phyloP scores from a whole-genome alignment of 805 yeast species.

The Wilhelminamyces savonicus region DNA sequence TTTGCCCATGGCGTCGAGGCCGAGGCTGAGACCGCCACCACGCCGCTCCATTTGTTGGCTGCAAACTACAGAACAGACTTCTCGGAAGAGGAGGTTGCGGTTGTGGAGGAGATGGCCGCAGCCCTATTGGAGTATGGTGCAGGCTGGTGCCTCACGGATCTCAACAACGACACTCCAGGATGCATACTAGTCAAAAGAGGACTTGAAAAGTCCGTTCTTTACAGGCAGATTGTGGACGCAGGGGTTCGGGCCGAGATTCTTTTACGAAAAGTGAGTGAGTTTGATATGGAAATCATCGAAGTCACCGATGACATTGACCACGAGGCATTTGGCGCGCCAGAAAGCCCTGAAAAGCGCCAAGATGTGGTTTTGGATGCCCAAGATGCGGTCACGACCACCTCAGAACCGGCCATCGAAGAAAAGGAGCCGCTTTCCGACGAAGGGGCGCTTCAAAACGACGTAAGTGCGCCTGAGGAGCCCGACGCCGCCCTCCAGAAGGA shows the following conservation, averaged over 20 bases:
- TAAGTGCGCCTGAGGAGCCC: slow-evolving; percentile 2
- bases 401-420: slow-evolving; percentile 17
- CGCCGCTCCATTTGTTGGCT: slow-evolving; percentile 71
- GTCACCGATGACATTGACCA: slow-evolving; percentile 23
- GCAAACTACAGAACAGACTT: slow-evolving; percentile 45
- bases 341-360: slow-evolving; percentile 11
- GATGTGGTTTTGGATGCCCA: slow-evolving; percentile 5
- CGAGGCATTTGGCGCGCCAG: slow-evolving; percentile 13
- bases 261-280: slow-evolving; percentile 62
- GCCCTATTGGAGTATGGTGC: slow-evolving; percentile 79
- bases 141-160: slow-evolving; percentile 81
- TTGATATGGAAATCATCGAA: slow-evolving; percentile 55
- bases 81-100: slow-evolving; percentile 33
- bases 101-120: slow-evolving; percentile 52
- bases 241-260: slow-evolving; percentile 88
- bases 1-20: slow-evolving; percentile 38
- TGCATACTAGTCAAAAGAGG: slow-evolving; percentile 61
- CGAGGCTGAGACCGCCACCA: slow-evolving; percentile 38
- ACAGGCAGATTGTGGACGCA: slow-evolving; percentile 60
- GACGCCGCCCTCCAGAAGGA: slow-evolving; percentile 17
- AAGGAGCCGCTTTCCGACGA: slow-evolving; percentile 1
- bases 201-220: slow-evolving; percentile 29
- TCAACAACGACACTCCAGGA: slow-evolving; percentile 74
- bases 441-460: slow-evolving; percentile 1
- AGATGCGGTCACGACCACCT: background rate